Conservation (phyloP, 768 basidiomycete genomes). For the Amanita phalloides region DNA sequence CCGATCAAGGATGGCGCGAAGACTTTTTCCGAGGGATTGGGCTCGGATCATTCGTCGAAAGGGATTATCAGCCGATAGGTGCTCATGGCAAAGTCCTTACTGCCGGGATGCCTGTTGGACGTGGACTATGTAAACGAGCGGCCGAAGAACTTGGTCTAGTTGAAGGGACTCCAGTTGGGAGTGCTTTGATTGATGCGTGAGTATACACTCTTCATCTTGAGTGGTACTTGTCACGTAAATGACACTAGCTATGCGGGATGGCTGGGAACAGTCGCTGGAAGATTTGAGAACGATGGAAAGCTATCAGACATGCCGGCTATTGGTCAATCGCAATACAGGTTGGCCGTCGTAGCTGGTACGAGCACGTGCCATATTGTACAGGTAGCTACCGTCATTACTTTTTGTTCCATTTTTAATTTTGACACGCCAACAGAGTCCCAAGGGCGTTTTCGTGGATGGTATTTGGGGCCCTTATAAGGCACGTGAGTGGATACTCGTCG, state of each 20-base stretch:
- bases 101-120: conserved; percentile 79
- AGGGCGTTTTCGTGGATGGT: conserved; percentile 81
- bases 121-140: conserved; percentile 66
- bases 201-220: conserved; percentile 15
- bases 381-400: conserved; percentile 24
- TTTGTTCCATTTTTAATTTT: neutral
- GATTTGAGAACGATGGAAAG: conserved; percentile 43
- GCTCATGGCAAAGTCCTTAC: conserved; percentile 57
- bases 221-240: neutral
- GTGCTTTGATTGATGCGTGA: conserved; percentile 91
- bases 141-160: conserved; percentile 79
- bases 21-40: conserved; percentile 86
- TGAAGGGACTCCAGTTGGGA: conserved; percentile 87
- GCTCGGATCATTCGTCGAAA: conserved; percentile 54
- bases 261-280: conserved; percentile 90
- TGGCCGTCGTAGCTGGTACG: conserved; percentile 93
- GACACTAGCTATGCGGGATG: conserved; percentile 77
- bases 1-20: conserved; percentile 77
- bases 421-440: conserved; percentile 41
- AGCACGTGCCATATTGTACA: conserved; percentile 94
- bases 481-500: neutral
- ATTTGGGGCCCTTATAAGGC: conserved; percentile 90
- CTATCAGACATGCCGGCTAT: conserved; percentile 49
- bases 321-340: conserved; percentile 66
- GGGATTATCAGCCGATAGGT: conserved; percentile 69